These are phyloP conservation scores for Balamuthia mandrillaris DNA, from an alignment of 208 protist species.

Conservation along the genomic window DNA sequence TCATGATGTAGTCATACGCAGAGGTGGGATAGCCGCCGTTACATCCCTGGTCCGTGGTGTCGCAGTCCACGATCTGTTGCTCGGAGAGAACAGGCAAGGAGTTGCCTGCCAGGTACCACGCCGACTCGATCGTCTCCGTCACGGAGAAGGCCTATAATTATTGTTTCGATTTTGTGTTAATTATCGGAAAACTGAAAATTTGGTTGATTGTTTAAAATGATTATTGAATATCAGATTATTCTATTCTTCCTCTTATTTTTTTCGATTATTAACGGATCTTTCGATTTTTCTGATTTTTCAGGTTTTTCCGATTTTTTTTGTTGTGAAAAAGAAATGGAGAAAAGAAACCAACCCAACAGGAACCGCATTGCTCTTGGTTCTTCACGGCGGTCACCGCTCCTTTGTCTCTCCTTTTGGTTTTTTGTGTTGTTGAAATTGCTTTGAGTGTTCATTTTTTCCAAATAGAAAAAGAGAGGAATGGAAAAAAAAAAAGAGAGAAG, in stretches of 20 bases:
- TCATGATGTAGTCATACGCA: too few relatives aligned
- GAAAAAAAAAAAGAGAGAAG: too few relatives aligned
- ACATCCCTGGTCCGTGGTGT: slow-evolving; percentile 72
- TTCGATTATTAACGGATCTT: too few relatives aligned
- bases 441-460: too few relatives aligned
- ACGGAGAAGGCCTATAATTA: slow-evolving; percentile 85
- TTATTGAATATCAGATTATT: too few relatives aligned
- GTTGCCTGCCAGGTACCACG: slow-evolving; percentile 68
- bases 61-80: slow-evolving; percentile 90
- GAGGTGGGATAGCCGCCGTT: slow-evolving; percentile 85
- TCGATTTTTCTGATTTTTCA: neutral
- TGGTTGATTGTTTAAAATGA: too few relatives aligned
- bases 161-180: too few relatives aligned
- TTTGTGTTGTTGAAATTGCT: too few relatives aligned
- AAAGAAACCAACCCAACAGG: slow-evolving; percentile 51
- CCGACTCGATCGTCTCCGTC: slow-evolving; percentile 82
- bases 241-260: too few relatives aligned
- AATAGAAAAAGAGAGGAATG: too few relatives aligned
- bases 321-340: neutral
- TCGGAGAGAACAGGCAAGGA: slow-evolving; percentile 81
- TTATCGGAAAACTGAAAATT: too few relatives aligned
- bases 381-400: slow-evolving; percentile 60
- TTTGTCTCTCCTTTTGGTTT: slow-evolving; percentile 53
- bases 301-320: neutral
- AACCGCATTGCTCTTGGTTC: slow-evolving; percentile 72